Base-by-base conservation (phyloP, 345 rosid genomes). In the Bruguiera sexangula region DNA sequence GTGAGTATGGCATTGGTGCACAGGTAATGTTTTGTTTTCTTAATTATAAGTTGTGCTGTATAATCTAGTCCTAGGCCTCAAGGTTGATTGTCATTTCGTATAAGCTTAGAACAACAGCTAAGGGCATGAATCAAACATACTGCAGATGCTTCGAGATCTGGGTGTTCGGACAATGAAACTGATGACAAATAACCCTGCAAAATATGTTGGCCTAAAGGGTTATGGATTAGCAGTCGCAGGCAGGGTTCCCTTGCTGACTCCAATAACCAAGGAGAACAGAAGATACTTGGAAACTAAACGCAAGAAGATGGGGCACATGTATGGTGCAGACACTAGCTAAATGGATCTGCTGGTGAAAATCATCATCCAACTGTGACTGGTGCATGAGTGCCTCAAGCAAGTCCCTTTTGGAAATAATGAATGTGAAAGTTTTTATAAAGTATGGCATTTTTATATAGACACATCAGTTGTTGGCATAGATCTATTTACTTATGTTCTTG, bases 1-100 rank as follows among this genome's bases (percentile, higher is more conserved):
- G 96, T 59, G 96, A 92, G 74, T 92, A 92, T 67, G 96, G 98
- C 60, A 85, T 92, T 59, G 98, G 95, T 43, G 98, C 98, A 53
- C 95, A 87, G 96, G 98, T 92, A 88, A 29, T 21, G 7, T 54
- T 36, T 39, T 43, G 6, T 21, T 59, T 43, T n/a, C 29, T 13
- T n/a, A n/a, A 22, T 56, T 24, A 58, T 29, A 56, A 20, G 50
- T 65, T 48, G 56, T 21, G 50, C 39, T 50, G 22, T 30, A n/a
- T 19, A 52, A 2, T 66, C 32, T 13, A 64, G 37, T 48, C 32
- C 67, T 48, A 16, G 55, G 5, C 67, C 20, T 27, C 21, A 43
- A 6, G 19, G 20, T 46, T 54, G 48, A 34, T 48, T 37, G n/a
- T 48, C 50, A 43, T 43, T 13, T 13, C 19, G 4, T 43, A 11